These are phyloP conservation scores for Xylaria cubensis DNA, from an alignment of 495 filamentous ascomycete genomes.

Conservation along the genomic window DNA sequence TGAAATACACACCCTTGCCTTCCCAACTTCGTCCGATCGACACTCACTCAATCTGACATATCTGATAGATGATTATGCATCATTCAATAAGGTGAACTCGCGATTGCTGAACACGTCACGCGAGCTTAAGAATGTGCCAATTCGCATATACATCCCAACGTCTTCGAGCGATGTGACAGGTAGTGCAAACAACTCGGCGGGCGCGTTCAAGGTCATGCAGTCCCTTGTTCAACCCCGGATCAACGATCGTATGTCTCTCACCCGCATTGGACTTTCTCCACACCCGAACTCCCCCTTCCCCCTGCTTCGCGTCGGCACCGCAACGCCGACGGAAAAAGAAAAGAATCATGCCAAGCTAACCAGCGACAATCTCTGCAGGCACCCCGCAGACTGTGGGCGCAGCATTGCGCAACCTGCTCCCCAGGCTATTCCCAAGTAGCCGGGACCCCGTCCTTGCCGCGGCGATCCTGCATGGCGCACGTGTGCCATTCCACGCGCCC, in stretches of 20 bases:
- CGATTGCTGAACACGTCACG: constrained; percentile 79
- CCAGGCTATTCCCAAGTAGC: constrained; percentile 85
- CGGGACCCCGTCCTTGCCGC: constrained; percentile 89
- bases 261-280: neutral
- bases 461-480: constrained; percentile 85
- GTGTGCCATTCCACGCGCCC: constrained; percentile 81
- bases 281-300: constrained; percentile 22
- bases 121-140: constrained; percentile 78
- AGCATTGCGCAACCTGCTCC: constrained; percentile 78
- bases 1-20: neutral
- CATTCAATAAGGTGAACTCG: constrained; percentile 76
- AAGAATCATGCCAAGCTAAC: constrained; percentile 13
- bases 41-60: neutral
- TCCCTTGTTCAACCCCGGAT: constrained; percentile 62
- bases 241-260: constrained; percentile 44
- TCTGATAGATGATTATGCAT: constrained; percentile 69
- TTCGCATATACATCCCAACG: constrained; percentile 88
- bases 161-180: constrained; percentile 50
- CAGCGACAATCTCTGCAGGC: constrained; percentile 37
- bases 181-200: constrained; percentile 47
- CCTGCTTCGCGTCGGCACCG: constrained; percentile 12
- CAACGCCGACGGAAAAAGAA: neutral
- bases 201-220: constrained; percentile 73
- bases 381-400: constrained; percentile 76
- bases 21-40: constrained; percentile 2